These are phyloP conservation scores for Purpureocillium takamizusanense DNA, from an alignment of 2,329 filamentous ascomycete genomes.

Conservation along the genomic window DNA sequence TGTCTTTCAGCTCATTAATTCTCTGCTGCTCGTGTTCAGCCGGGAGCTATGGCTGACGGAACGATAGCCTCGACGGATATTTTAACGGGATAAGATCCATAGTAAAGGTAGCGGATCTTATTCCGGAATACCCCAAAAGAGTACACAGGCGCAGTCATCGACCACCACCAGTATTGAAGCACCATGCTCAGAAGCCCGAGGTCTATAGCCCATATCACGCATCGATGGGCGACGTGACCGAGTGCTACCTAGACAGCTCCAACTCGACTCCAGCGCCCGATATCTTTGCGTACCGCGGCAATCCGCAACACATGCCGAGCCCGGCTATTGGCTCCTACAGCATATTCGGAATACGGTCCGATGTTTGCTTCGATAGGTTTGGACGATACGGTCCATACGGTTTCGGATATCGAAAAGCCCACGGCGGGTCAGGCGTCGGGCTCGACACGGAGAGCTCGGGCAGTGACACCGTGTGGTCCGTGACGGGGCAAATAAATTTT, in stretches of 20 bases:
- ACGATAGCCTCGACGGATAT: no score
- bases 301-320: conserved; percentile 70
- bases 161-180: no score
- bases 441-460: conserved; percentile 64
- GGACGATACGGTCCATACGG: conserved; percentile 80
- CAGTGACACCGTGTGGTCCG: conserved; percentile 48
- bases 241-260: conserved; percentile 54
- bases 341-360: conserved; percentile 62
- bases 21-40: no score
- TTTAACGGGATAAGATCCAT: no score
- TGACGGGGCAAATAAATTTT: conserved; percentile 48
- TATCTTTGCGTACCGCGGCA: conserved; percentile 58
- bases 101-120: no score
- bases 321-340: conserved; percentile 69
- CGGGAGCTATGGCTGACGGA: no score
- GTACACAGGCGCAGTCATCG: no score
- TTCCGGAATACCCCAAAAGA: no score
- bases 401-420: conserved; percentile 65
- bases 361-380: conserved; percentile 83
- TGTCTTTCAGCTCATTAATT: no score
- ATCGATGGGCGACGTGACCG: no score
- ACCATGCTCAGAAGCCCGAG: no score
- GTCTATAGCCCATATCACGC: no score
- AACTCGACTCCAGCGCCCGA: conserved; percentile 50
- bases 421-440: conserved; percentile 64